phyloP scores from a whole-genome alignment of 164 flowering plant species.

The Cinnamomum micranthum region DNA sequence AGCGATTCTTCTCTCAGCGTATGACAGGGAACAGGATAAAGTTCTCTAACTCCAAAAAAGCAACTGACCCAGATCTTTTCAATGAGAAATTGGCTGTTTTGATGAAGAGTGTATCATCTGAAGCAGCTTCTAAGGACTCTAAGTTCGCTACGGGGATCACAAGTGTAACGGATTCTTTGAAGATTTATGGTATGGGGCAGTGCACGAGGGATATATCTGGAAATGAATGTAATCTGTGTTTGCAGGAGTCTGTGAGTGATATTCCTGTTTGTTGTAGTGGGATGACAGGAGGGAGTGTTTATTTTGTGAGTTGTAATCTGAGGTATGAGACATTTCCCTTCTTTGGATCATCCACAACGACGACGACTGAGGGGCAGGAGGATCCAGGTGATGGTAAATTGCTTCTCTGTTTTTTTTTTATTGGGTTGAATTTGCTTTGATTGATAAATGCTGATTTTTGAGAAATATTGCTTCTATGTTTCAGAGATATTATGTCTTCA shows the following conservation, averaged over 20 bases:
- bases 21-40: not conserved
- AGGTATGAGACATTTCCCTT: conserved; percentile 15
- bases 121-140: not conserved
- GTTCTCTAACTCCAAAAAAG: not conserved
- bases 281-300: conserved; percentile 44
- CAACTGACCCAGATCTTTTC: not conserved
- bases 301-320: conserved; percentile 43
- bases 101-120: conserved; percentile 4
- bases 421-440: no score
- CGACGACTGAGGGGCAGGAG: no score
- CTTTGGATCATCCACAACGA: not conserved
- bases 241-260: conserved; percentile 27
- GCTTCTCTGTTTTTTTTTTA: no score
- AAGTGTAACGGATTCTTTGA: not conserved
- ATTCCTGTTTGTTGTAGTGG: conserved; percentile 42
- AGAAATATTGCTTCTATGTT: no score
- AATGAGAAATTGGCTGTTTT: not conserved
- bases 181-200: conserved; percentile 40
- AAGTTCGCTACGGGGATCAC: conserved; percentile 30
- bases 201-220: conserved; percentile 41
- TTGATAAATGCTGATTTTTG: no score
- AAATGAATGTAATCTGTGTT: conserved; percentile 36
- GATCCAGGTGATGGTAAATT: no score
- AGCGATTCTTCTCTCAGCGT: not conserved
- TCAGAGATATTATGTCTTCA: no score